A percentile compares a stretch with the other conserved stretches of the same genome.
Evolutionary conservation across 148 eudicot species (phyloP).

Genomic region (Camellia granthamiana): DNA sequence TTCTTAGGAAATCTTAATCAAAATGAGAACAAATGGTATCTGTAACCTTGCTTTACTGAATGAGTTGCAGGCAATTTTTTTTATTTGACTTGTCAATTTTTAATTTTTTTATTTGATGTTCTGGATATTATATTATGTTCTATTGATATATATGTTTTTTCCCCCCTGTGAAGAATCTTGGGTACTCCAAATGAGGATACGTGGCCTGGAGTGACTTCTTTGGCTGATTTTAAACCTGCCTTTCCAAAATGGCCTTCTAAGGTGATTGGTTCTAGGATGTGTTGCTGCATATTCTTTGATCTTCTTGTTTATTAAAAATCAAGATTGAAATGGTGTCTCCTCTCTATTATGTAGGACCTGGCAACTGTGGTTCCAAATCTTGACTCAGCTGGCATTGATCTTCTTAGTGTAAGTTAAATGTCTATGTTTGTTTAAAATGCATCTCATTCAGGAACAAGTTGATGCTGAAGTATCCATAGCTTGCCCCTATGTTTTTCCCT

Average conservation of each 20-base stretch:
- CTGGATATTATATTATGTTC: neutral
- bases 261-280: conserved; percentile 36
- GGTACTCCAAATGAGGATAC: conserved; percentile 94
- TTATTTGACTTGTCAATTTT: neutral
- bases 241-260: conserved; percentile 86
- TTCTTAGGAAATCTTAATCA: neutral
- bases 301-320: neutral
- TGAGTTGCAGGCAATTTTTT: neutral
- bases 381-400: conserved; percentile 78
- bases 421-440: neutral
- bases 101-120: neutral
- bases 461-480: too few species aligned
- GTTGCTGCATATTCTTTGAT: neutral
- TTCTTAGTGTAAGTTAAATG: conserved; percentile 58
- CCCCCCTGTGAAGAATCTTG: conserved; percentile 46
- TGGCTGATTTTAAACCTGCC: too few species aligned
- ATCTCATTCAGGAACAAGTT: too few species aligned
- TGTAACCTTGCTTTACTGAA: neutral
- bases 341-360: conserved; percentile 57
- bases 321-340: conserved; percentile 11
- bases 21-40: neutral
- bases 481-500: too few species aligned
- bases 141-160: neutral
- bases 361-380: conserved; percentile 71
- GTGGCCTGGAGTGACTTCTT: conserved; percentile 96